Conservation (phyloP, 352 stramenopile species). For the Globisporangium uncinulatum region DNA sequence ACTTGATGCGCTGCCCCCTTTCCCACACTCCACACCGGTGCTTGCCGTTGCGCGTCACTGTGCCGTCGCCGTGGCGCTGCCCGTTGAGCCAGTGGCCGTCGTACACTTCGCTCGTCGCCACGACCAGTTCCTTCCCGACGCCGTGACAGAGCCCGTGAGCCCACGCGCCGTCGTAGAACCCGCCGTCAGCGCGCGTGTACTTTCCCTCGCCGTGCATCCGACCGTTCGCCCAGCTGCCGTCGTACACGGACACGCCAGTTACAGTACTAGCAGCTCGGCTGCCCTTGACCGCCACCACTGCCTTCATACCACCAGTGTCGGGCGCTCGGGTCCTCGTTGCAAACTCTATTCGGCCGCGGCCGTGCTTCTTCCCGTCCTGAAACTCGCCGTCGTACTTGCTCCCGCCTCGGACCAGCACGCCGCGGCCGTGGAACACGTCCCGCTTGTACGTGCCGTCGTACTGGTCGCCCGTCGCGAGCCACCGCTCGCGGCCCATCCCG, state of each 20-base stretch:
- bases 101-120: constrained; percentile 39
- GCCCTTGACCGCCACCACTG: background rate
- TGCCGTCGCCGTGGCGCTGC: constrained; percentile 50
- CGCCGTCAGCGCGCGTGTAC: constrained; percentile 48
- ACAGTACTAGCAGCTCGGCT: background rate
- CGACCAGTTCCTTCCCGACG: constrained; percentile 42
- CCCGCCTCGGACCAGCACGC: constrained; percentile 31
- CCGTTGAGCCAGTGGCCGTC: constrained; percentile 56
- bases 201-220: constrained; percentile 67
- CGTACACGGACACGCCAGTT: constrained; percentile 28
- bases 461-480: constrained; percentile 37
- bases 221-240: constrained; percentile 54
- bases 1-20: constrained; percentile 49
- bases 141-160: constrained; percentile 51
- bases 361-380: constrained; percentile 39
- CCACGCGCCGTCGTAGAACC: constrained; percentile 67
- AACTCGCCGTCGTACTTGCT: constrained; percentile 66
- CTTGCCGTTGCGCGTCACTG: constrained; percentile 33
- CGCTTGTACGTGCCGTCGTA: constrained; percentile 65
- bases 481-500: constrained; percentile 49
- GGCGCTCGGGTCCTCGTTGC: background rate
- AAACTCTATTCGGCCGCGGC: constrained; percentile 62
- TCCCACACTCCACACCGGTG: constrained; percentile 53
- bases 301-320: constrained; percentile 2
- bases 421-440: constrained; percentile 51